Evolutionary conservation across 805 yeast species (phyloP), one percentile per base, ranked within the genome.

Genomic region (Naumovozyma castellii): DNA sequence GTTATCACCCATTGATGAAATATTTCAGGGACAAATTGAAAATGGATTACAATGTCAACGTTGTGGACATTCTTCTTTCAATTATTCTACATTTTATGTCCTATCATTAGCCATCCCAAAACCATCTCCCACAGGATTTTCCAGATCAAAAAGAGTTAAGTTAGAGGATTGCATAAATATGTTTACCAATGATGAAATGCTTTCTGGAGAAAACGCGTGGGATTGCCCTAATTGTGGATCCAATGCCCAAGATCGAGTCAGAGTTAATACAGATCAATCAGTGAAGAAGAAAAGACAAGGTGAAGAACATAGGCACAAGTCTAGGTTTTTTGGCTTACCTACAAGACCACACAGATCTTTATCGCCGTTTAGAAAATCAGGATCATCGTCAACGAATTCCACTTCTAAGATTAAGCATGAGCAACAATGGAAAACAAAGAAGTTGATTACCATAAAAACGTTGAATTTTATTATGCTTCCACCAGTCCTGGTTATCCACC

Each of bases 391-490:
- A 20, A 13, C 18, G 3, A 17, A 12, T 14, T 35, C 32, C 5
- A 17, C 17, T 3, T 35, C 31, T 30, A 3, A 25, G 5, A 14
- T 13, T 29, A 30, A 20, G 12, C n/a, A 40, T 28, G 33, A 33
- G 39, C 35, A 38, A 16, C 40, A 44, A 22, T 44, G 46, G 47
- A 44, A 42, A 10, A 35, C 34, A 8, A 56, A 54, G 30, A 58
- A 59, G 41, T 34, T 54, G 9, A 38, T 51, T 20, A 78, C 92
- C 37, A 67, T 81, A 15, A 90, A 92, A 58, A 71, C 78, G 16
- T 66, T 88, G 44, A 70, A 73, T 27, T 84, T 90, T 36, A 78
- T 95, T 2, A 67, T 90, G 34, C 63, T 90, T 29, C 97, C 98
- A 0, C 77, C 75, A 34, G 72, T 84, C 2, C 67, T 90, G 43